Base-by-base conservation (phyloP, 257 asterid species). In the Lithospermum erythrorhizon region DNA sequence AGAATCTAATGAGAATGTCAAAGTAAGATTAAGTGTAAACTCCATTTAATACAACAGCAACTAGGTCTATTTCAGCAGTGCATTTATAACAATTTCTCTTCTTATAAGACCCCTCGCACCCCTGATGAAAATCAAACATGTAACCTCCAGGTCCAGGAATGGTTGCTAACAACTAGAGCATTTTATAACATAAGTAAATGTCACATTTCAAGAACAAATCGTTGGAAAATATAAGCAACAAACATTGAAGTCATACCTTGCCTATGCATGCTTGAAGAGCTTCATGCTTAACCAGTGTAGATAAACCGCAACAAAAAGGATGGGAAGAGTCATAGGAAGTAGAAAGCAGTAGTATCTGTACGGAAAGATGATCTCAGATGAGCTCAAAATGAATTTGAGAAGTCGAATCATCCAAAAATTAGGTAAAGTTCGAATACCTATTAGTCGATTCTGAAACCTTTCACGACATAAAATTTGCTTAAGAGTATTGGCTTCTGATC, bases 231-330 rank as follows among this genome's bases (percentile, higher is more conserved):
- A 8, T 41, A 41, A 24, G 32, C 32, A 27, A 27, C 32, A 27
- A 41, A 41, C 18, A 13, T 41, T 41, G 37, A 41, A 11, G 49
- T 41, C 49, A 41, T 41, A 41, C 49, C 49, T 11, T 41, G 4
- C 49, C 45, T 41, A 41, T 11, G 96, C 95, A 65, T 89, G 96
- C 88, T 89, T 89, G 84, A 89, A 89, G 75, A 89, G 62, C 65
- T 89, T 89, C 95, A 86, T 83, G 71, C 94, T 80, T 55, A 89
- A 76, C 95, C 96, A 89, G 58, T 84, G 96, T 65, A 79, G 78
- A 71, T 89, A 89, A 32, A 80, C 81, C 0, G 86, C 81, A 71
- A 79, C 75, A n/a, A 80, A 2, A 6, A 86, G 84, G 72, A 86
- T 79, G 0, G 95, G 94, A 61, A 78, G 62, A 19, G 94, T 89